phyloP scores from a whole-genome alignment of 2,329 filamentous ascomycete genomes.

The Orbilia quercus region DNA sequence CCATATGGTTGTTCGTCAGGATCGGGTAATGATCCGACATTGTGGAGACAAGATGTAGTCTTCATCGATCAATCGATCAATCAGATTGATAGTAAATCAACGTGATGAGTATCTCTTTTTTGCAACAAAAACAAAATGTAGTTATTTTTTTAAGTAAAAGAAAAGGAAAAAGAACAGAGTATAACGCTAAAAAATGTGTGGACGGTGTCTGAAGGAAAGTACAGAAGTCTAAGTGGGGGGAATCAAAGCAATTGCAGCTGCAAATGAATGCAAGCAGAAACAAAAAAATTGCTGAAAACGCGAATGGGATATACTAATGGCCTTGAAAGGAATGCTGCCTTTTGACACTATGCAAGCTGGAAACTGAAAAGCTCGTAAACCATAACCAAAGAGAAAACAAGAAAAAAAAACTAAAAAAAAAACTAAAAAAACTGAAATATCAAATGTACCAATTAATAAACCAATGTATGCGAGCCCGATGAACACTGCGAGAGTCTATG shows the following conservation, averaged over 20 bases:
- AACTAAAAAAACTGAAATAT: conserved; percentile 3
- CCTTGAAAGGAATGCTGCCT: conserved; percentile 32
- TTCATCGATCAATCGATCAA: too few relatives aligned
- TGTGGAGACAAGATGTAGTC: too few relatives aligned
- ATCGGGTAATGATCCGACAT: too few relatives aligned
- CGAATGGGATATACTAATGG: conserved; percentile 6
- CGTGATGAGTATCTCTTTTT: neutral
- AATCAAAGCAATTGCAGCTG: neutral
- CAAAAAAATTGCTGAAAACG: neutral
- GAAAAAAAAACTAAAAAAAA: conserved; percentile 9
- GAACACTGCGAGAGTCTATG: conserved; percentile 14
- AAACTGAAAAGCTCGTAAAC: conserved; percentile 6
- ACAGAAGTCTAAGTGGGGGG: conserved; percentile 7
- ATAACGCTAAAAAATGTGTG: neutral
- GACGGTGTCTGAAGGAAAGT: conserved; percentile 9
- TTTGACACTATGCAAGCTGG: conserved; percentile 47
- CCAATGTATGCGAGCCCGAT: conserved; percentile 35
- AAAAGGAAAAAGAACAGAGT: neutral
- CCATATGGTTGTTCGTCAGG: too few relatives aligned
- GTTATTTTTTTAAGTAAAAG: conserved; percentile 1
- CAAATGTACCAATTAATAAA: neutral
- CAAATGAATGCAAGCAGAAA: conserved; percentile 8
- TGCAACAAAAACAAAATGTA: neutral
- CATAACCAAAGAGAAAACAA: neutral
- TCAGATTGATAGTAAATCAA: too few relatives aligned